These are phyloP conservation scores for Linnemannia exigua DNA, from an alignment of 192 early-diverging fungal genomes.

Conservation along the genomic window DNA sequence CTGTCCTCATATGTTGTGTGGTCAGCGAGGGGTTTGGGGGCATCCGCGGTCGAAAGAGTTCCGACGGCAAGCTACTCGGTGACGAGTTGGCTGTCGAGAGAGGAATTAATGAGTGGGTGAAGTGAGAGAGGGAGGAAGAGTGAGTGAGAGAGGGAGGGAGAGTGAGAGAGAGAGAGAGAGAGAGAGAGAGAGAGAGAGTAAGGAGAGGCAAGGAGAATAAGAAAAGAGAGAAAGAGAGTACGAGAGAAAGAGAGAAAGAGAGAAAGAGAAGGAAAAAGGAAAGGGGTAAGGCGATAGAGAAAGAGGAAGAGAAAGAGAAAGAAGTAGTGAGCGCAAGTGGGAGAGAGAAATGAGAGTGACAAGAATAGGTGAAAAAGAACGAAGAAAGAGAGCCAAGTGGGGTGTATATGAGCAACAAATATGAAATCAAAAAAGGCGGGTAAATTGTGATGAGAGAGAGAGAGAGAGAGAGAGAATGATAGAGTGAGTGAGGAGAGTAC, in stretches of 20 bases:
- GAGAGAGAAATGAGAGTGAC: not conserved
- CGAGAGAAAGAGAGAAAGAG: not conserved
- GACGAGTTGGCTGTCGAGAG: not conserved
- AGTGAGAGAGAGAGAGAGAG: not conserved
- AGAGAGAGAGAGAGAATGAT: constrained; percentile 30
- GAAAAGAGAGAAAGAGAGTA: not conserved
- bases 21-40: constrained; percentile 12
- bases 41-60: constrained; percentile 10
- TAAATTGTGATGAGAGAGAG: constrained; percentile 34
- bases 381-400: not conserved
- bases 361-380: constrained; percentile 1
- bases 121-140: not conserved
- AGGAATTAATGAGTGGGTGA: too few relatives aligned
- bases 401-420: constrained; percentile 13
- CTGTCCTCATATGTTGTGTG: not conserved
- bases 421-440: constrained; percentile 39
- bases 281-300: not conserved
- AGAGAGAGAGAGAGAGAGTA: not conserved
- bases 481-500: not conserved
- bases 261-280: not conserved
- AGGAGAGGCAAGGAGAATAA: not conserved
- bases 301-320: not conserved
- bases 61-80: not conserved
- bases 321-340: not conserved
- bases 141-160: not conserved